Evolutionary conservation across 2,329 filamentous ascomycete genomes (phyloP), one percentile per base, ranked within the genome.

Genomic region (Cordyceps fumosorosea): DNA sequence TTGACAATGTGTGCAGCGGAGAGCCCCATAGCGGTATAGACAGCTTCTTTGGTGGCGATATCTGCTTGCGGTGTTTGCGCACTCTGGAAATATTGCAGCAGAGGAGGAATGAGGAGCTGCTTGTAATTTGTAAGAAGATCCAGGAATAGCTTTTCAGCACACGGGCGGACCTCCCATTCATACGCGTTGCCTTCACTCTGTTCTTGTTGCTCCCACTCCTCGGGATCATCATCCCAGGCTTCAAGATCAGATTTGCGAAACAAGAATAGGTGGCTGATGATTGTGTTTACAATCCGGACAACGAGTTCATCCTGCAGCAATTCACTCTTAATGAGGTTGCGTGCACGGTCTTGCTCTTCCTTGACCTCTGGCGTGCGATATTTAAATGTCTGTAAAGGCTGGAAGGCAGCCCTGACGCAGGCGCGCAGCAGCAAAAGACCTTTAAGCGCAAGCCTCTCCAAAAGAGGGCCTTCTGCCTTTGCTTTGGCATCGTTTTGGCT

Each of bases 201-300:
- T 77, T 97, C 92, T 69, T 89, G 87, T 66, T 90, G 88, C 73
- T 97, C 93, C 93, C 95, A 99, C 60, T 96, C 92, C 73, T 99
- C 91, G 0, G 93, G 91, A 63, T 96, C 92, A 70, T 96, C 89
- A 71, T 96, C 89, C 95, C 95, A 99, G 63, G 91, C 89, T 65
- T 91, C 87, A 1, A 98, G 83, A 73, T 99, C 95, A 57, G 86
- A 86, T 63, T 89, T 84, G 40, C 91, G 86, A 73, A 98, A 95
- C 44, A 95, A 84, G 72, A 99, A 95, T 67, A 96, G 91, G 68
- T 89, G 88, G 1, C 89, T 91, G 57, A 99, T 90, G 62, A 96
- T 86, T 14, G 88, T 81, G 66, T 95, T 91, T 72, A 95, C 91
- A 67, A 96, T 88, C 66, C 93, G 86, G 18, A 89, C 80, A 3